These are phyloP conservation scores for Kurtzmaniella cleridarum DNA, from an alignment of 805 yeast genomes.

Conservation along the genomic window DNA sequence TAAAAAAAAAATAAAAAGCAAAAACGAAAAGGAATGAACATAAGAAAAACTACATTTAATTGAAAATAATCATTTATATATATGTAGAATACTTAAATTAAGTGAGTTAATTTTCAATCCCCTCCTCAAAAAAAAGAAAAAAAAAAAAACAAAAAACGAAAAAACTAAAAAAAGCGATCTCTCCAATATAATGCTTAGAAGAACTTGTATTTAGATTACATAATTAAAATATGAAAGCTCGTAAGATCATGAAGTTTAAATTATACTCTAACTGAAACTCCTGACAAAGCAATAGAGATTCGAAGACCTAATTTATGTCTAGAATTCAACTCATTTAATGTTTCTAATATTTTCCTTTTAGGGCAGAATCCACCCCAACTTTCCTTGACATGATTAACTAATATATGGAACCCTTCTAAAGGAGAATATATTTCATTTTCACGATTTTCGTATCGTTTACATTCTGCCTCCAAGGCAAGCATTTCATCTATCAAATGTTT, in stretches of 20 bases:
- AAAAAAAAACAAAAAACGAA: too few relatives aligned
- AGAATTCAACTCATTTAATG: constrained; percentile 39
- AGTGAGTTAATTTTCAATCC: too few relatives aligned
- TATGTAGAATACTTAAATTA: too few relatives aligned
- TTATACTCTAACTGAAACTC: constrained; percentile 37
- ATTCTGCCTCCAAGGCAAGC: constrained; percentile 13
- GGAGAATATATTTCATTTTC: constrained; percentile 18
- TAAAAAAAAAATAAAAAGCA: too few relatives aligned
- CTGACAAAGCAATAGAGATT: constrained; percentile 53
- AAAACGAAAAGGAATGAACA: too few relatives aligned
- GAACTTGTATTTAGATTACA: too few relatives aligned
- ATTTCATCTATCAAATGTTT: constrained; percentile 55
- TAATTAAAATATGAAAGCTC: too few relatives aligned
- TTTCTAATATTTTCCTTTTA: constrained; percentile 44
- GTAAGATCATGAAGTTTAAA: too few relatives aligned
- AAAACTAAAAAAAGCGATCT: too few relatives aligned
- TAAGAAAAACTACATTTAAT: background rate
- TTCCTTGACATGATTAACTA: constrained; percentile 45
- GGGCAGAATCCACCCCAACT: constrained; percentile 43
- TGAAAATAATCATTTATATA: too few relatives aligned
- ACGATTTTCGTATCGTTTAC: constrained; percentile 6
- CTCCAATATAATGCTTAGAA: too few relatives aligned
- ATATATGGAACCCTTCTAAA: constrained; percentile 38
- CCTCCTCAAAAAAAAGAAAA: too few relatives aligned
- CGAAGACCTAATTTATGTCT: constrained; percentile 34